Percentiles rank a stretch among this genome's conserved stretches.
Conservation (phyloP, 2,329 filamentous ascomycete genomes). For the Botrytis medusae region DNA sequence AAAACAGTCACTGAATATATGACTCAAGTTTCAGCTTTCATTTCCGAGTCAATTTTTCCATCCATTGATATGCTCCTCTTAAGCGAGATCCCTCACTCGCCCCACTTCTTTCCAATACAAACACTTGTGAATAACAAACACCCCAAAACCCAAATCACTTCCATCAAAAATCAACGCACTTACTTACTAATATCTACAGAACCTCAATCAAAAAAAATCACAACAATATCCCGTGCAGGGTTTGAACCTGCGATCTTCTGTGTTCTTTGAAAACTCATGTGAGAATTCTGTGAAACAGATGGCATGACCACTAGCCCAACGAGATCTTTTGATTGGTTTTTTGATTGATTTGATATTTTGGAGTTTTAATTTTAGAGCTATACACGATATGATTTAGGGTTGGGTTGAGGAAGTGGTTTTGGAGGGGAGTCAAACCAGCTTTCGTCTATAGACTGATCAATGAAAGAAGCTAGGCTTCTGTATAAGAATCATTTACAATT, state of each 20-base stretch:
- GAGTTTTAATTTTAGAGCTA: accelerated
- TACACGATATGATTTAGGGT: accelerated
- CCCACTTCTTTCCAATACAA: not conserved
- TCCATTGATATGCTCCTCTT: not conserved
- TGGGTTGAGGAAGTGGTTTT: not conserved
- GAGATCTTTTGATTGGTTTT: not conserved
- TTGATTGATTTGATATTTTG: not conserved
- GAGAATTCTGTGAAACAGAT: constrained; percentile 13
- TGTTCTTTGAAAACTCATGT: not conserved
- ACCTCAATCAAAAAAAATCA: not conserved
- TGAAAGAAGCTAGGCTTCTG: not conserved
- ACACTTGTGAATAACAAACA: not conserved
- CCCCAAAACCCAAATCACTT: not conserved
- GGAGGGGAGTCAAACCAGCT: not conserved
- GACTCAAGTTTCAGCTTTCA: not conserved
- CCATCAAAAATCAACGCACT: accelerated
- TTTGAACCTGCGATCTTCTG: constrained; percentile 21
- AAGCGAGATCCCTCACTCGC: not conserved
- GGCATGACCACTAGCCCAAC: constrained; percentile 20
- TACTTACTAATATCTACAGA: not conserved
- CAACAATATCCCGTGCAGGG: constrained; percentile 9
- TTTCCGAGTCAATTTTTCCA: not conserved
- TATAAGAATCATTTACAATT: accelerated
- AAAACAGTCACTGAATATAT: not conserved
- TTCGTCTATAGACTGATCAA: not conserved